Evolutionary conservation across 2,329 filamentous ascomycete genomes (phyloP), one percentile per base, ranked within the genome.

Genomic region (Chalara sp.): DNA sequence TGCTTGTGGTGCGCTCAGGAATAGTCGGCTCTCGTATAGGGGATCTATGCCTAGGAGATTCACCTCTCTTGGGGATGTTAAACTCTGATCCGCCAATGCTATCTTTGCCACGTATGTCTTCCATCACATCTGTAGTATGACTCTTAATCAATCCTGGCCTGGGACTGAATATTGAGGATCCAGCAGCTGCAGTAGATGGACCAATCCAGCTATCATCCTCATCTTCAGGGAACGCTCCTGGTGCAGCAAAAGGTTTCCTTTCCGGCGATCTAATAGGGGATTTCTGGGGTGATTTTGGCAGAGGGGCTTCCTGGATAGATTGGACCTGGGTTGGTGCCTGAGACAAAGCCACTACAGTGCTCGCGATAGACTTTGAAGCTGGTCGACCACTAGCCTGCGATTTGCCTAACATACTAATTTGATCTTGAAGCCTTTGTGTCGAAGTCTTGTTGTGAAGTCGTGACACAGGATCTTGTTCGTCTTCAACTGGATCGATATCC

Each of bases 381-480:
- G 63, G 61, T 46, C 63, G 55, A 30, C 60, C 54, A 48, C 56
- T 57, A 8, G 63, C 52, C 49, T 66, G 79, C 0, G 75, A 74
- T 58, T 84, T 79, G 12, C 81, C 80, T 46, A 85, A 71, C 71
- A 79, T 79, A 63, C 84, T 95, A 61, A 99, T 97, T 61, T 91
- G 89, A 61, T 97, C 92, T 58, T 96, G 90, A 12, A 99, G 75
- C 42, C 88, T 79, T 67, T 97, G 91, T 0, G 93, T 96, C n/a
- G 93, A 95, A 0, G 89, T 91, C 66, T 95, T 95, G 68, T 83
- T 89, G 63, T 92, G 85, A 2, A 78, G 68, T 58, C 76, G 79
- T 5, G 78, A 75, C 48, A 63, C 54, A 39, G 76, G 74, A 1
- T 72, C 70, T 32, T 53, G 47, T 4, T 32, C 32, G 29, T 81